Evolutionary conservation across 345 rosid genomes (phyloP).

Genomic region (Eucalyptus leucophloia): DNA sequence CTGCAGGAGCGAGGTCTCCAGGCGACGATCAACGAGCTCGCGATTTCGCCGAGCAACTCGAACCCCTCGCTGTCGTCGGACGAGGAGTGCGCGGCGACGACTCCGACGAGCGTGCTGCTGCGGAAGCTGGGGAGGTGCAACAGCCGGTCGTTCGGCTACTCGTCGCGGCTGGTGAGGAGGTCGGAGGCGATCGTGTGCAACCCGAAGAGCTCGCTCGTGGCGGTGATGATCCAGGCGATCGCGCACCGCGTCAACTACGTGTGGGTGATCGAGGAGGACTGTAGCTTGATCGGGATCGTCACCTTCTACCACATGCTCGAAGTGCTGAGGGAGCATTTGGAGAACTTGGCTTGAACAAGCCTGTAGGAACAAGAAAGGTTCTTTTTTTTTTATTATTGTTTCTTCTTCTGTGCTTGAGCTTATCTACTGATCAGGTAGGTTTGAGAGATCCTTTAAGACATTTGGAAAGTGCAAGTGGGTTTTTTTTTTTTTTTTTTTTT

Average conservation of each 20-base stretch:
- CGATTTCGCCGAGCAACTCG: neutral
- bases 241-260: constrained; percentile 69
- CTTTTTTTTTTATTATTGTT: neutral
- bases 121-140: constrained; percentile 16
- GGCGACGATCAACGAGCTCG: constrained; percentile 36
- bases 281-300: constrained; percentile 70
- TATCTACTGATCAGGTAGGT: neutral
- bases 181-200: constrained; percentile 76
- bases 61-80: constrained; percentile 25
- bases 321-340: constrained; percentile 50
- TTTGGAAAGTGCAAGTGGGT: neutral
- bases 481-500: neutral
- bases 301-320: constrained; percentile 53
- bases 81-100: constrained; percentile 33
- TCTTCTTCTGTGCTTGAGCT: neutral
- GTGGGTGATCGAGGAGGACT: constrained; percentile 78
- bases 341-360: neutral
- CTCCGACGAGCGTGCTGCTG: neutral
- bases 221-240: constrained; percentile 89
- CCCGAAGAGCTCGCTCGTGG: constrained; percentile 67
- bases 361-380: neutral
- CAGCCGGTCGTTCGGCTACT: constrained; percentile 42
- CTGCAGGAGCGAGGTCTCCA: constrained; percentile 32
- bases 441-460: neutral
- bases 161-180: constrained; percentile 64